Base-by-base conservation (phyloP, 768 basidiomycete genomes). In the Russula lepida region DNA sequence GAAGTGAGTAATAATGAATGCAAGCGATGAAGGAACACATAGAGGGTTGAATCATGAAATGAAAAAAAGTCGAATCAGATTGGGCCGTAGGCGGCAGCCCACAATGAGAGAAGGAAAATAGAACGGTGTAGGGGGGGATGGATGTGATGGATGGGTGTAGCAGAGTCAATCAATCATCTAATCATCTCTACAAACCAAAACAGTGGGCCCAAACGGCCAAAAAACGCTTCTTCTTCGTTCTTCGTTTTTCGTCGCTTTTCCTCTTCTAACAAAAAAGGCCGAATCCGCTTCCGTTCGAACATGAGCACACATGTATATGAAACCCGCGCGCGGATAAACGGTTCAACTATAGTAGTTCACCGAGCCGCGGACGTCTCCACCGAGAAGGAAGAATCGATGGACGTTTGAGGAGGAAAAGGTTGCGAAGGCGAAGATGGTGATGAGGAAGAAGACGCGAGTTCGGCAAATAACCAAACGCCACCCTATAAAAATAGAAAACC, bases 401-500 rank as follows among this genome's bases (percentile, higher is more conserved):
- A 3, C 19, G 21, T 44, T 5, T 6, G 43, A 17, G 39, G 6
- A 21, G 43, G 3, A 9, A n/a, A n/a, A n/a, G n/a, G n/a, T n/a
- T n/a, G n/a, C n/a, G 43, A 21, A 21, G 3, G n/a, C 43, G 43
- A 44, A 44, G 43, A 4, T n/a, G 41, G 3, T 19, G 37, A 11
- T 32, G 23, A 6, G 1, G 56, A 27, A 0, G 56, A 17, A 7
- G 50, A 25, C n/a, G 50, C 63, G 9, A 46, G 63, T 17, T 64
- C 55, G 9, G 54, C 55, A 51, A 64, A 64, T 51, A 63, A 53
- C 63, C 63, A 64, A 19, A 64, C 6, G 28, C 63, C 63, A 55
- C 63, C 63, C 63, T 64, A 49, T 6, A 11, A 27, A 25, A 27
- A 25, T 35, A 21, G 12, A 33, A 43, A 46, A 46, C 23, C 21